Base-by-base conservation (phyloP, 805 yeast species). In the Blastobotrys terrestris region DNA sequence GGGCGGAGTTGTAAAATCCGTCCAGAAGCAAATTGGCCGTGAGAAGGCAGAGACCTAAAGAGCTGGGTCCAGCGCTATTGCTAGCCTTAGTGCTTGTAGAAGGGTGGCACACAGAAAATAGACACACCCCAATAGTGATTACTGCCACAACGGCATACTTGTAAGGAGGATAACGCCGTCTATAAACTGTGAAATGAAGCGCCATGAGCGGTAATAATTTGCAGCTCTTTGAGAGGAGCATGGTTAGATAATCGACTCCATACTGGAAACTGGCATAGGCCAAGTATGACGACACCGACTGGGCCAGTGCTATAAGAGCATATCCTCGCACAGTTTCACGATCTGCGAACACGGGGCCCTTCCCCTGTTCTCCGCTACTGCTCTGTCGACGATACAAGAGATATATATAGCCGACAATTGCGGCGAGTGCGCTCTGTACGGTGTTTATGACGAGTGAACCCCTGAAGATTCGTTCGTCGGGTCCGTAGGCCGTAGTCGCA, bases 201-300 rank as follows among this genome's bases (percentile, higher is more conserved):
- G 87, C 65, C 85, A 94, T 83, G n/a, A 92, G 96, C 0, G 99
- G 99, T 19, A 94, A 80, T 67, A 94, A 76, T 63, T 94, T 94
- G 67, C 98, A 92, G 51, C 96, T 85, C 65, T 94, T 94, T 16
- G 97, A 95, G 55, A 94, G 76, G 57, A 92, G 77, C 60, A 80
- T 85, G 0, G 95, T 85, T 63, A 94, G 72, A 64, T 87, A 94
- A 64, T 88, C 96, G 31, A 94, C 92, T 11, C 35, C 35, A 66
- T 92, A 88, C 48, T 78, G 75, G 55, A 92, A 71, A 16, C 96
- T 81, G 43, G 83, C 78, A 55, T 88, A 83, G 1, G 95, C 94
- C 45, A 94, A 69, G 3, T 97, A 97, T 1, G 91, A 78, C 0
- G 96, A 81, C 21, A 91, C 62, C 19, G 95, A 81, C 60, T 91